A percentile compares a stretch with the other conserved stretches of the same genome.
Evolutionary conservation across 441 rosid genomes (phyloP).

Genomic region (Adansonia grandidieri): DNA sequence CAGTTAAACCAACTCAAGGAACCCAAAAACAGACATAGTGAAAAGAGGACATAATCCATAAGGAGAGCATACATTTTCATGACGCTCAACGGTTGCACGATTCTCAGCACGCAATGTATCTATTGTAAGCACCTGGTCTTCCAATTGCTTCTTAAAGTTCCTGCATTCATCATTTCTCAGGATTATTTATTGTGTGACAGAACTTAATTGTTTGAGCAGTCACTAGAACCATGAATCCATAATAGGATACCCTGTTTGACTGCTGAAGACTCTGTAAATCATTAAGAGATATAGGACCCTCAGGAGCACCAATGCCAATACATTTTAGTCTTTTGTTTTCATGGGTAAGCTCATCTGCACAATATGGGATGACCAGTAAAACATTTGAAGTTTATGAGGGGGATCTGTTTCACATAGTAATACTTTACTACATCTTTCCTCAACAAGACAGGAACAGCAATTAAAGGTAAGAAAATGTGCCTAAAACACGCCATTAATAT

Average conservation of each 20-base stretch:
- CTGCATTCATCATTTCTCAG: slow-evolving; percentile 43
- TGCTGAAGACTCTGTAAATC: slow-evolving; percentile 97
- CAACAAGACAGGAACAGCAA: background rate
- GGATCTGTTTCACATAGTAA: background rate
- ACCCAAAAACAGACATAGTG: slow-evolving; percentile 24
- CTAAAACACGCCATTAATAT: background rate
- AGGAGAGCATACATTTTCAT: slow-evolving; percentile 60
- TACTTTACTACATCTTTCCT: slow-evolving; percentile 7
- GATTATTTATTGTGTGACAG: background rate
- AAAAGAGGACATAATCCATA: slow-evolving; percentile 10
- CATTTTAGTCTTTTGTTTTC: slow-evolving; percentile 84
- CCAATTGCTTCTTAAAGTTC: slow-evolving; percentile 89
- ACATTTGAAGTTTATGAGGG: background rate
- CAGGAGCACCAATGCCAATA: slow-evolving; percentile 89
- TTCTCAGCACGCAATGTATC: slow-evolving; percentile 67
- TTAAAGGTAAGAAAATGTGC: background rate
- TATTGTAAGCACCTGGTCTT: slow-evolving; percentile 72
- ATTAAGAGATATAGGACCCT: slow-evolving; percentile 93
- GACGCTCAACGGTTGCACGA: slow-evolving; percentile 57
- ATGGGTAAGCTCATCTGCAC: slow-evolving; percentile 59
- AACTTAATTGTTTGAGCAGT: slow-evolving; percentile 21
- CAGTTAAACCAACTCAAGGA: slow-evolving; percentile 7
- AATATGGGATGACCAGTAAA: slow-evolving; percentile 23
- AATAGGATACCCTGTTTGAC: slow-evolving; percentile 68
- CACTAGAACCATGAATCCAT: slow-evolving; percentile 22